Evolutionary conservation across 805 yeast species (phyloP).

Genomic region (Kluyveromyces aestuarii): DNA sequence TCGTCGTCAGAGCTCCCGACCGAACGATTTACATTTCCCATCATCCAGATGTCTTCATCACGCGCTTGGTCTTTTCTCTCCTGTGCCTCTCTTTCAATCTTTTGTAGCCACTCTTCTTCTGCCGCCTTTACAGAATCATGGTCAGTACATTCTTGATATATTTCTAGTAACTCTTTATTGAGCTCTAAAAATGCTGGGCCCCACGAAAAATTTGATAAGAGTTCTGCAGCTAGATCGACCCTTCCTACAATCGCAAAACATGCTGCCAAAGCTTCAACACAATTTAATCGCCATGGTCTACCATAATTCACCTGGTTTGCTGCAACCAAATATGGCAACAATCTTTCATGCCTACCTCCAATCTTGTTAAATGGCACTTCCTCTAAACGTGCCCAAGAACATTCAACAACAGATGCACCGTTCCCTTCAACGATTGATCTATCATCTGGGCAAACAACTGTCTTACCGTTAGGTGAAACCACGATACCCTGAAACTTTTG

Average conservation of each 20-base stretch:
- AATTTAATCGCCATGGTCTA: constrained; percentile 87
- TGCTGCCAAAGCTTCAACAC: constrained; percentile 97
- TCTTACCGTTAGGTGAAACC: constrained; percentile 87
- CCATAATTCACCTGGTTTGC: constrained; percentile 98
- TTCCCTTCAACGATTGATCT: constrained; percentile 58
- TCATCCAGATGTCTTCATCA: constrained; percentile 61
- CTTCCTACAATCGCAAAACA: constrained; percentile 92
- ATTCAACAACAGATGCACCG: constrained; percentile 98
- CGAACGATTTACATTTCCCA: constrained; percentile 64
- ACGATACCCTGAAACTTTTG: constrained; percentile 87
- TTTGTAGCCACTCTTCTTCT: constrained; percentile 65
- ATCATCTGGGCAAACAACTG: constrained; percentile 87
- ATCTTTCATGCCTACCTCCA: constrained; percentile 82
- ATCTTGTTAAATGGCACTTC: constrained; percentile 92
- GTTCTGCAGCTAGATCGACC: constrained; percentile 74
- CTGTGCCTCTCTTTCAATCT: constrained; percentile 55
- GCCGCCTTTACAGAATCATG: constrained; percentile 62
- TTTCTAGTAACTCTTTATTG: constrained; percentile 65
- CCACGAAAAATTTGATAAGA: constrained; percentile 82
- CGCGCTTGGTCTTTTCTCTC: constrained; percentile 47
- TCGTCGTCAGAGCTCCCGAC: constrained; percentile 11
- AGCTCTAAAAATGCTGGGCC: constrained; percentile 81
- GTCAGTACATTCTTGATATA: constrained; percentile 76
- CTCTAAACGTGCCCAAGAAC: constrained; percentile 97
- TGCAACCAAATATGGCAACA: constrained; percentile 86